Evolutionary conservation across 176 grass and related monocot genomes (phyloP).

Genomic region (Aegilops longissima): DNA sequence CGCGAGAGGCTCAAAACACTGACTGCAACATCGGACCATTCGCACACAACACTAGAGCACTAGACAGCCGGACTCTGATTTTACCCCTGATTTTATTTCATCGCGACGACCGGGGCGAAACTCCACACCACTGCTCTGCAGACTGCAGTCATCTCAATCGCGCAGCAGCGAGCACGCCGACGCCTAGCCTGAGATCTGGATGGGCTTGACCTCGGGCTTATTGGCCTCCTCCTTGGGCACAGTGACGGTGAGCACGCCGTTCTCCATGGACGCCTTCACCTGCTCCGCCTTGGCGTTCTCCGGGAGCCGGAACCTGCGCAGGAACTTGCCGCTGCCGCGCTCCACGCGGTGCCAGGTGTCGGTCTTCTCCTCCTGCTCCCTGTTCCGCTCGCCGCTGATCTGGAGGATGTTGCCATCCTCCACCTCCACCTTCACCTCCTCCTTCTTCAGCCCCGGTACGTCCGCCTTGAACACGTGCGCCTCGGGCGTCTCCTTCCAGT

Average conservation of each 20-base stretch:
- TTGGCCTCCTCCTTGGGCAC: conserved; percentile 56
- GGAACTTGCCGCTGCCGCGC: conserved; percentile 64
- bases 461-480: conserved; percentile 73
- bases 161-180: no score
- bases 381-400: conserved; percentile 60
- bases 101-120: no score
- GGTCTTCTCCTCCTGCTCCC: conserved; percentile 63
- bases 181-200: conserved; percentile 46
- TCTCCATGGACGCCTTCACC: conserved; percentile 55
- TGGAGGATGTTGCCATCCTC: conserved; percentile 53
- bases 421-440: conserved; percentile 69
- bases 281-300: conserved; percentile 54
- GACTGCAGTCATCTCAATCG: no score
- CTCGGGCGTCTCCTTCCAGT: conserved; percentile 66
- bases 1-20: no score
- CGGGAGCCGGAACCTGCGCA: conserved; percentile 48
- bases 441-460: conserved; percentile 59
- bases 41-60: no score
- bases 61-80: no score
- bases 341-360: conserved; percentile 60
- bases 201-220: conserved; percentile 48
- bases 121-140: no score
- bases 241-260: conserved; percentile 66
- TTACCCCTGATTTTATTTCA: no score
- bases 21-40: no score